phyloP scores from a whole-genome alignment of 2,329 filamentous ascomycete species.

The Alternaria arbusti region DNA sequence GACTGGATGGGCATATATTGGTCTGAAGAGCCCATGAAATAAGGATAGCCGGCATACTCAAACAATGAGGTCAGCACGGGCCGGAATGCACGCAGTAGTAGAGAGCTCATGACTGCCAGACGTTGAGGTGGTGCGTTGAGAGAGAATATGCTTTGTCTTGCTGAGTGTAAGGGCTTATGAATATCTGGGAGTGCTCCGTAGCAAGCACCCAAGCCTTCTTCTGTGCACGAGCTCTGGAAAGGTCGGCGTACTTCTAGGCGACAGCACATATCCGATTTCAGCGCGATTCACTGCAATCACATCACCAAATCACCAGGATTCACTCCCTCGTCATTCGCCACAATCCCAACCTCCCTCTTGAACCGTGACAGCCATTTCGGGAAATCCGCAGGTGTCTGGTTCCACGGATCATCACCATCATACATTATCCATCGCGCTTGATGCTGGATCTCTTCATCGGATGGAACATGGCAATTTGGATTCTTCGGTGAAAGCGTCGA shows the following conservation, averaged over 20 bases:
- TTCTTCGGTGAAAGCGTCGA: slow-evolving; percentile 32
- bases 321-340: neutral
- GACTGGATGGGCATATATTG: neutral
- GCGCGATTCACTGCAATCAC: neutral
- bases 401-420: slow-evolving; percentile 44
- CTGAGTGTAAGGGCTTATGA: neutral
- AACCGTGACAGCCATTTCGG: slow-evolving; percentile 40
- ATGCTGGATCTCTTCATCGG: slow-evolving; percentile 43
- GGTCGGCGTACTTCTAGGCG: neutral
- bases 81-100: neutral
- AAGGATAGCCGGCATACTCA: neutral
- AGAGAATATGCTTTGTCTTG: neutral
- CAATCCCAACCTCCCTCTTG: slow-evolving; percentile 33
- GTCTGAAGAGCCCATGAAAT: neutral
- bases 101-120: neutral
- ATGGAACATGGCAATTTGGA: slow-evolving; percentile 26
- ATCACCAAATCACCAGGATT: slow-evolving; percentile 1
- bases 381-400: slow-evolving; percentile 47
- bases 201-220: neutral
- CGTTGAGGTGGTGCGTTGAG: neutral
- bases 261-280: neutral
- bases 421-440: slow-evolving; percentile 44
- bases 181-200: neutral
- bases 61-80: neutral
- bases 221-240: neutral